Percentiles rank a stretch among this genome's conserved stretches.
Evolutionary conservation across 2,329 filamentous ascomycete species (phyloP).

Genomic region (Septoria linicola): DNA sequence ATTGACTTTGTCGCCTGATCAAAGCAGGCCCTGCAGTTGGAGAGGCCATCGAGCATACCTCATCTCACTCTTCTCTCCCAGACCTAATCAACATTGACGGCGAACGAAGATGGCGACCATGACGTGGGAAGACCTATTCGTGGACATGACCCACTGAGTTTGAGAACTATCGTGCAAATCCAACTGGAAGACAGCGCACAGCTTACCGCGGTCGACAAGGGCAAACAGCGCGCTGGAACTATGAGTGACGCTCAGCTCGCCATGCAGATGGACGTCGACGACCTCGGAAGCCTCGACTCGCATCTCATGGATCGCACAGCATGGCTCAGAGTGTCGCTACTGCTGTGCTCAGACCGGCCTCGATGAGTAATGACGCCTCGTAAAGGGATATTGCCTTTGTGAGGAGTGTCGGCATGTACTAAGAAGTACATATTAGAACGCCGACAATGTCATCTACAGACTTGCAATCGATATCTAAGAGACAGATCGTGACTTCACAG

Average conservation of each 20-base stretch:
- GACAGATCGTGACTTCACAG: constrained; percentile 43
- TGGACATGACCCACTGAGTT: constrained; percentile 18
- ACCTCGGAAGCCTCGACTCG: constrained; percentile 22
- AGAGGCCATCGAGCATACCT: too few species aligned
- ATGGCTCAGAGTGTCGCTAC: constrained; percentile 29
- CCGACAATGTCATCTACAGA: constrained; percentile 45
- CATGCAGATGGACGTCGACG: constrained; percentile 30
- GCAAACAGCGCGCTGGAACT: constrained; percentile 26
- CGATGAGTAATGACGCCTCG: too few species aligned
- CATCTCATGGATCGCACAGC: constrained; percentile 22
- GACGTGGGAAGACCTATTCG: constrained; percentile 17
- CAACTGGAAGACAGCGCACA: constrained; percentile 59
- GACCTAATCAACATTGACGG: too few species aligned
- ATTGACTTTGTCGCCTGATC: too few species aligned
- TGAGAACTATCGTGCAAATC: constrained; percentile 37
- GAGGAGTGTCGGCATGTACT: constrained; percentile 48
- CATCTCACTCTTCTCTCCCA: too few species aligned
- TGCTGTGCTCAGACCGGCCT: too few species aligned
- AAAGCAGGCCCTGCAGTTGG: too few species aligned
- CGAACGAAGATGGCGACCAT: constrained; percentile 11
- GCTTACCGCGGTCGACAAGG: constrained; percentile 28
- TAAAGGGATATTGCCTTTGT: too few species aligned
- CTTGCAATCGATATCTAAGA: constrained; percentile 49
- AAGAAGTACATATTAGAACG: constrained; percentile 46
- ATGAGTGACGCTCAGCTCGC: constrained; percentile 25